Conservation (phyloP, 257 asterid genomes). For the Nicotiana tabacum region DNA sequence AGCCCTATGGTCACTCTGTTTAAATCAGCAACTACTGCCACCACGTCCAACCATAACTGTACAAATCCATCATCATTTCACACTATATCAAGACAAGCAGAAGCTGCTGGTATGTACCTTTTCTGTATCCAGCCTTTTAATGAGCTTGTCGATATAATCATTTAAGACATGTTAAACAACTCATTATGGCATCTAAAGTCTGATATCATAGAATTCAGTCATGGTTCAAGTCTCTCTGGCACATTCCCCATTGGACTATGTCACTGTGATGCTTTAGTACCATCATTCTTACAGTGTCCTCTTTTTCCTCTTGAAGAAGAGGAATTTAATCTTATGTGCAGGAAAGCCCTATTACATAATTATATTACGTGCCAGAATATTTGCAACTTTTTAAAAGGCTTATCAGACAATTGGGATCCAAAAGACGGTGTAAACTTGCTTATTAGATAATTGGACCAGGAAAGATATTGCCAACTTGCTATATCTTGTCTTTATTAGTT, state of each 20-base stretch:
- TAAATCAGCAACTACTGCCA: constrained; percentile 70
- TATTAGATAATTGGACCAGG: neutral
- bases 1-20: constrained; percentile 81
- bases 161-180: neutral
- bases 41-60: constrained; percentile 56
- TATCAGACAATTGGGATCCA: neutral
- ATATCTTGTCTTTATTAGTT: neutral
- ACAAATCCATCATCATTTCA: constrained; percentile 60
- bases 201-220: neutral
- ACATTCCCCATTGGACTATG: neutral
- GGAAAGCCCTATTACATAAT: neutral
- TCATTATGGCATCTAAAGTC: neutral
- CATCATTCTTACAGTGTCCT: neutral
- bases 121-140: neutral
- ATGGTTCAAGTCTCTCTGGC: neutral
- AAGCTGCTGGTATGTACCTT: constrained; percentile 85
- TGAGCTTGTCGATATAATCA: neutral
- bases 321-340: neutral
- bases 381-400: neutral
- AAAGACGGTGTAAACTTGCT: neutral
- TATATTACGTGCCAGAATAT: neutral
- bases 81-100: constrained; percentile 88
- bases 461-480: neutral
- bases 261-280: neutral
- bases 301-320: neutral